Conservation (phyloP, 2,329 filamentous ascomycete species). For the Herpotrichia juniperi region DNA sequence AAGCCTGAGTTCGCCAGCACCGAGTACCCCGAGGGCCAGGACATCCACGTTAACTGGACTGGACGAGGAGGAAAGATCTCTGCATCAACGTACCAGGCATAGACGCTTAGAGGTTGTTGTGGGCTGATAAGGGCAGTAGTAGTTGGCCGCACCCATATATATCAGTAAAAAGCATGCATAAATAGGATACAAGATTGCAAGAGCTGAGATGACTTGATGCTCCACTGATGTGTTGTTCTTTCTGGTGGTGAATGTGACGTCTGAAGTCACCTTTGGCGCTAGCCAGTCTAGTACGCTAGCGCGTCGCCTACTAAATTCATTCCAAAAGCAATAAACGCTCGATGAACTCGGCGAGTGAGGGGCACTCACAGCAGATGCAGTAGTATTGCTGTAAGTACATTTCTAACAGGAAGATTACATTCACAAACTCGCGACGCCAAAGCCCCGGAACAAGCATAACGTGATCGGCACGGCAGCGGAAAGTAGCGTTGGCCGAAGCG, state of each 20-base stretch:
- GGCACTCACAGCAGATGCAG: not conserved
- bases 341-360: not conserved
- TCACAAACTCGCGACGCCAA: not conserved
- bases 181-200: conserved; percentile 16
- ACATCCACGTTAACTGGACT: conserved; percentile 99
- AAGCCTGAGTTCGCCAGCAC: conserved; percentile 61
- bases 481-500: conserved; percentile 16
- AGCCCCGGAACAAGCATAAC: conserved; percentile 1
- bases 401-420: not conserved
- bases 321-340: not conserved
- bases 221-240: not conserved
- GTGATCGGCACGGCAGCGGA: conserved; percentile 14
- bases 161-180: conserved; percentile 30
- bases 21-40: conserved; percentile 82
- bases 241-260: not conserved
- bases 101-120: conserved; percentile 45
- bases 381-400: not conserved
- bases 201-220: not conserved
- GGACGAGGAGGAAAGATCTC: conserved; percentile 96
- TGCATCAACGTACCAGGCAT: conserved; percentile 97
- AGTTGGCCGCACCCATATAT: conserved; percentile 17
- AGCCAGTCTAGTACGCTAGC: not conserved
- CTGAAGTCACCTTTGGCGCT: not conserved
- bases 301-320: not conserved
- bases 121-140: conserved; percentile 11